These are phyloP conservation scores for Ilyonectria robusta DNA, from an alignment of 2,329 filamentous ascomycete species.

Conservation along the genomic window DNA sequence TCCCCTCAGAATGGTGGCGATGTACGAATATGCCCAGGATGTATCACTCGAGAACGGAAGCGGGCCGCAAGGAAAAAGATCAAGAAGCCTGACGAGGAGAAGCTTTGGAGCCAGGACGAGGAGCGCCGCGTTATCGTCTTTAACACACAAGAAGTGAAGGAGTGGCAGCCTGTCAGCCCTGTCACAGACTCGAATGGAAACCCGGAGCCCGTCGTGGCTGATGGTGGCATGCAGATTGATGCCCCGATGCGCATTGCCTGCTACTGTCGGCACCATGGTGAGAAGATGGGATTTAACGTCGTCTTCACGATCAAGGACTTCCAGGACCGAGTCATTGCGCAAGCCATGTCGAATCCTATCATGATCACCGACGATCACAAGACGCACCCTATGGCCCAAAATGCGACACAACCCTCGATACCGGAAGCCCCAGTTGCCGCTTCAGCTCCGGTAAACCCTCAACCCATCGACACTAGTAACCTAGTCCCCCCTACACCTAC, in stretches of 20 bases:
- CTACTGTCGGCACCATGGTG: slow-evolving; percentile 94
- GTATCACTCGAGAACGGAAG: slow-evolving; percentile 92
- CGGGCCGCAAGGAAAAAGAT: slow-evolving; percentile 92
- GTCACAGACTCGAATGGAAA: slow-evolving; percentile 61
- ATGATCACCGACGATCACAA: slow-evolving; percentile 99
- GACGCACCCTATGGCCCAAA: slow-evolving; percentile 69
- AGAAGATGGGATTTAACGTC: slow-evolving; percentile 92
- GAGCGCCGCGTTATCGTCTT: slow-evolving; percentile 88
- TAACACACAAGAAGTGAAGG: slow-evolving; percentile 89
- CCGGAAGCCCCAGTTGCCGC: slow-evolving; percentile 42
- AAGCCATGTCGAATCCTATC: slow-evolving; percentile 88
- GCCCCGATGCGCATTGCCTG: slow-evolving; percentile 96
- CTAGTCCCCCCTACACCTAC: slow-evolving; percentile 53
- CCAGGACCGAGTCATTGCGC: slow-evolving; percentile 81
- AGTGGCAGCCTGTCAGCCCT: slow-evolving; percentile 78
- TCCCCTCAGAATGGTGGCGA: slow-evolving; percentile 92
- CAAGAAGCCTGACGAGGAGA: slow-evolving; percentile 93
- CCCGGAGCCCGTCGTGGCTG: slow-evolving; percentile 62
- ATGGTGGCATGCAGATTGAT: slow-evolving; percentile 81
- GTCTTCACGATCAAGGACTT: slow-evolving; percentile 95
- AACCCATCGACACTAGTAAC: slow-evolving; percentile 48
- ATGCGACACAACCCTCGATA: slow-evolving; percentile 46
- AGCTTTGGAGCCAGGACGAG: slow-evolving; percentile 87
- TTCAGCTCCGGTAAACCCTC: slow-evolving; percentile 32
- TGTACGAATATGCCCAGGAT: slow-evolving; percentile 91